Evolutionary conservation across 176 grass and related monocot species (phyloP), one percentile per base, ranked within the genome.

Genomic region (Stipa capillata): DNA sequence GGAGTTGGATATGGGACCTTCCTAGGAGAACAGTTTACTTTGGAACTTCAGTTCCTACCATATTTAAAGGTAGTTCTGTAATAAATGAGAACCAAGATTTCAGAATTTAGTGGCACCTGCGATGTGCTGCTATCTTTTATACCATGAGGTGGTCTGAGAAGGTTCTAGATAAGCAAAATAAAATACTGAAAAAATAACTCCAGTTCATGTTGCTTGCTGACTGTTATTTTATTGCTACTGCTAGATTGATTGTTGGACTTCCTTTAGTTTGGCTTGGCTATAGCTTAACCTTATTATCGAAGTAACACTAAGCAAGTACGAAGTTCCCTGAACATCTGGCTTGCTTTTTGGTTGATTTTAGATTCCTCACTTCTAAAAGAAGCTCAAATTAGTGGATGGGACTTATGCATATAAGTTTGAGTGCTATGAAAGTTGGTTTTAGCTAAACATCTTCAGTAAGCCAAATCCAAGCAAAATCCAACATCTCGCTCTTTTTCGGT

Each of bases 1-100:
- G 91, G 53, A 21, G 35, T 23, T 94, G 82, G 88, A 90, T 94
- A 82, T 86, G 88, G 85, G 83, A 88, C 10, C 85, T 87, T 29
- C 82, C 85, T 28, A 94, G 85, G 33, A 64, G 88, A 56, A 94
- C 78, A 18, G 88, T 94, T 72, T 94, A 86, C 68, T 94, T 90
- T 37, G 91, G 91, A 77, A 90, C 88, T 4, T 90, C 91, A 32
- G 34, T 90, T 50, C 72, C 87, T 20, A 83, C 88, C 54, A 93
- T 93, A 82, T 93, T 90, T 79, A 94, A 73, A 76, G 91, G 91
- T 90, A 88, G 53, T 62, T 21, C 14, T 8, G 23, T 69, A 14
- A 59, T 50, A 53, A 52, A 32, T 57, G 32, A 54, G 7, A 10
- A 51, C 8, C 27, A 33, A 32, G 42, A 35, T 6, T 72, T 63